phyloP scores from a whole-genome alignment of 1,284 basidiomycete genomes.

The Pseudozyma sp. region DNA sequence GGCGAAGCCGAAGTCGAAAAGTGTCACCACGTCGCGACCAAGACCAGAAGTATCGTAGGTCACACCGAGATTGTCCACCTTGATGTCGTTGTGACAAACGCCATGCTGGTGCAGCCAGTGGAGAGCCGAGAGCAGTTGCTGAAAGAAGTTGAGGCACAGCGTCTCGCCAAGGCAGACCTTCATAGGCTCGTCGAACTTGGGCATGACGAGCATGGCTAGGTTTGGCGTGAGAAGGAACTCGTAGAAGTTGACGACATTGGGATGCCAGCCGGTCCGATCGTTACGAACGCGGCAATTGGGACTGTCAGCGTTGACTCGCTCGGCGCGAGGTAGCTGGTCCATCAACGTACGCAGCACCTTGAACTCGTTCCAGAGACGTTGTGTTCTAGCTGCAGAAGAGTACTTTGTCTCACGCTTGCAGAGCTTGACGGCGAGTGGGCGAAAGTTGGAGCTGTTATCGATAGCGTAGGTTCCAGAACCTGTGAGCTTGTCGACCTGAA shows the following conservation, averaged over 20 bases:
- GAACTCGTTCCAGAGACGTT: constrained; percentile 62
- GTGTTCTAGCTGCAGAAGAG: constrained; percentile 41
- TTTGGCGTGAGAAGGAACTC: constrained; percentile 54
- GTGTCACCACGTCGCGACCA: constrained; percentile 26
- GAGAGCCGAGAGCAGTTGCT: constrained; percentile 49
- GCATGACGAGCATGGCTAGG: constrained; percentile 55
- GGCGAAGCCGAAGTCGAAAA: constrained; percentile 62
- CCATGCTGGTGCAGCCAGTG: constrained; percentile 57
- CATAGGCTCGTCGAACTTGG: constrained; percentile 59
- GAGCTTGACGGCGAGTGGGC: constrained; percentile 52
- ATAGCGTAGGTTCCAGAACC: constrained; percentile 29
- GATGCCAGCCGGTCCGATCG: constrained; percentile 48
- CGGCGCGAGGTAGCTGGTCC: constrained; percentile 37
- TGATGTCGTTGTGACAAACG: constrained; percentile 61
- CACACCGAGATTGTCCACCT: constrained; percentile 58
- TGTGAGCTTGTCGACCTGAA: constrained; percentile 34
- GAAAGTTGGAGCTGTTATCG: constrained; percentile 32
- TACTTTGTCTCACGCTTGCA: constrained; percentile 49
- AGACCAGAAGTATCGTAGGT: constrained; percentile 44
- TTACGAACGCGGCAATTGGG: constrained; percentile 38
- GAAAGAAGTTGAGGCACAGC: constrained; percentile 50
- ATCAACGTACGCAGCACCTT: constrained; percentile 50
- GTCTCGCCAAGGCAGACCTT: constrained; percentile 54
- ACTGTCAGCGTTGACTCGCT: constrained; percentile 36
- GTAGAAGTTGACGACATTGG: constrained; percentile 53